Evolutionary conservation across 2,329 filamentous ascomycete species (phyloP), one percentile per base, ranked within the genome.

Genomic region (Bipolaris victoriae): DNA sequence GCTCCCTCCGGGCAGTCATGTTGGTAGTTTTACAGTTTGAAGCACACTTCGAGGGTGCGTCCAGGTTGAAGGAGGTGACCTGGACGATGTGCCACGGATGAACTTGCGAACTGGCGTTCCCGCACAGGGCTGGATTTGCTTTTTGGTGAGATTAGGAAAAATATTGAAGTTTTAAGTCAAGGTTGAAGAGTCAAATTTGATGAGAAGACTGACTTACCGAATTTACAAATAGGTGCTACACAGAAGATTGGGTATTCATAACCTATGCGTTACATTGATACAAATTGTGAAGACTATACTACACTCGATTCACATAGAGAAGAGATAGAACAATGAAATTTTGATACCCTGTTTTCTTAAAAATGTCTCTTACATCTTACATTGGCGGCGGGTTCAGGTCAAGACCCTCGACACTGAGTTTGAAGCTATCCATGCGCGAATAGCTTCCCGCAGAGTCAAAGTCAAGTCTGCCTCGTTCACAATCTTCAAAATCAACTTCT

Each of bases 401-500:
- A 65, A 88, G 65, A 0, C 86, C 86, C 49, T 86, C 81, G 3
- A 88, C 86, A 0, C 77, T 83, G 53, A 88, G 70, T 62, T 82
- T 81, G 69, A 88, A 88, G 15, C 84, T 80, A 71, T 88, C 88
- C 61, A 84, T 90, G 73, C 92, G 84, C 2, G 91, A 93, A 76
- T 96, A 97, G 71, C 89, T 92, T 0, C 93, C 93, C 2, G 87
- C 91, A 36, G 91, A 87, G 79, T 97, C 93, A 45, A 97, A 75
- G 74, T 97, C 92, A 63, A 97, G 74, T 50, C 91, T 81, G 0
- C 92, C 93, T 9, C 91, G 83, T 64, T 92, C 85, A 67, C 93
- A 97, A 64, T 97, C 92, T 46, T 96, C 90, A 68, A 97, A 89
- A 70, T 97, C 92, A 3, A 93, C 88, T 62, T 95, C 90, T 0